These are phyloP conservation scores for Ilyonectria mors-panacis DNA, from an alignment of 2,329 filamentous ascomycete species.

Conservation along the genomic window DNA sequence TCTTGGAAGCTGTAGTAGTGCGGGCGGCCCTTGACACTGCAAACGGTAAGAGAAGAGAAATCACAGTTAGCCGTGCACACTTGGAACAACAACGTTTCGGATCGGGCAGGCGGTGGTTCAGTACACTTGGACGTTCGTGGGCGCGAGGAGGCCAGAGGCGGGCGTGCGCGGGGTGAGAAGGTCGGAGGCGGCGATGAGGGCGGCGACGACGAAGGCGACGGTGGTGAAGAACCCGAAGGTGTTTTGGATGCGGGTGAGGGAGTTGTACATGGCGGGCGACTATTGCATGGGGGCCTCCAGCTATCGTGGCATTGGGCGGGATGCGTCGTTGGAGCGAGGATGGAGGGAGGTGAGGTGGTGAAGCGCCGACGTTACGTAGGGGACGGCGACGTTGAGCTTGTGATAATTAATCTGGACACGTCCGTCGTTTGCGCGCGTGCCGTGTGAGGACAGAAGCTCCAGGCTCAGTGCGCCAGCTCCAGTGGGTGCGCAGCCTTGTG, in stretches of 20 bases:
- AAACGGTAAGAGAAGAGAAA: slow-evolving; percentile 24
- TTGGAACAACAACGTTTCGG: background rate
- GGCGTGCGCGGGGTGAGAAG: slow-evolving; percentile 79
- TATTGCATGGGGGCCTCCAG: slow-evolving; percentile 3
- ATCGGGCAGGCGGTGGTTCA: slow-evolving; percentile 44
- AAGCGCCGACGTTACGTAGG: slow-evolving; percentile 38
- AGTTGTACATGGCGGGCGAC: slow-evolving; percentile 82
- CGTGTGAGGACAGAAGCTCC: background rate
- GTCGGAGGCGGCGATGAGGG: slow-evolving; percentile 85
- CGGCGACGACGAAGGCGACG: slow-evolving; percentile 85
- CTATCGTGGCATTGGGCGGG: slow-evolving; percentile 36
- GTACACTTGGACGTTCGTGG: slow-evolving; percentile 90
- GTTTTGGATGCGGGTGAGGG: slow-evolving; percentile 87
- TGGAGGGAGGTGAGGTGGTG: slow-evolving; percentile 27
- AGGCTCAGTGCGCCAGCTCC: slow-evolving; percentile 28
- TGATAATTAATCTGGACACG: slow-evolving; percentile 45
- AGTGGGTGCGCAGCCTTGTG: slow-evolving; percentile 41
- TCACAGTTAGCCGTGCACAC: slow-evolving; percentile 22
- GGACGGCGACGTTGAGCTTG: slow-evolving; percentile 16
- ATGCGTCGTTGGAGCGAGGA: slow-evolving; percentile 12
- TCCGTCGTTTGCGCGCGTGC: slow-evolving; percentile 27
- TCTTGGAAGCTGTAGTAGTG: slow-evolving; percentile 94
- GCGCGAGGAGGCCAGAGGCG: slow-evolving; percentile 69
- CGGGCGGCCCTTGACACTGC: slow-evolving; percentile 88
- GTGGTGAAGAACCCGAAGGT: slow-evolving; percentile 99